Percentiles rank a stretch among this genome's conserved stretches.
These are phyloP conservation scores for Scenedesmus sp. DNA, from an alignment of 163 green algal species.

Conservation along the genomic window DNA sequence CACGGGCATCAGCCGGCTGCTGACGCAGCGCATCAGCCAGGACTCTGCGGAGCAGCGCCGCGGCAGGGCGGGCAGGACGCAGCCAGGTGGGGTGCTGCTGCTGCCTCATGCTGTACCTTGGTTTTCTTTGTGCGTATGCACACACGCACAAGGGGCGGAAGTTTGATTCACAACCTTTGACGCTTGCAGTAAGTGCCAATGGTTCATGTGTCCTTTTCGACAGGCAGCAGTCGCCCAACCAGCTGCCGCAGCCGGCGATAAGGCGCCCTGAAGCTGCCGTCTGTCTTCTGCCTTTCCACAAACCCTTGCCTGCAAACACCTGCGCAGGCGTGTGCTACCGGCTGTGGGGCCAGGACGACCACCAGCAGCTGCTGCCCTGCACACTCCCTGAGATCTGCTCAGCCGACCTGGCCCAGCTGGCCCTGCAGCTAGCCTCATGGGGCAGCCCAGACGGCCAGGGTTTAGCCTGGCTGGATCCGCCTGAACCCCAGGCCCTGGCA, in stretches of 20 bases:
- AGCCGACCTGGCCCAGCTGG: slow-evolving; percentile 68
- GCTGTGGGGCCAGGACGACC: slow-evolving; percentile 64
- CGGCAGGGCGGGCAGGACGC: slow-evolving; percentile 69
- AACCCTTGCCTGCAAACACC: neutral
- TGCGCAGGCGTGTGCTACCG: slow-evolving; percentile 63
- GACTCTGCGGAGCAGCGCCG: slow-evolving; percentile 70
- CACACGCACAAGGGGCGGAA: too few species aligned
- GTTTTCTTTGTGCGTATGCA: neutral
- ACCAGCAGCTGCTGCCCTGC: slow-evolving; percentile 44
- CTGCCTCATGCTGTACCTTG: neutral
- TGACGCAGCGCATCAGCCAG: slow-evolving; percentile 59
- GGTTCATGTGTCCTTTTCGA: too few species aligned
- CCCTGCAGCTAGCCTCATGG: slow-evolving; percentile 69
- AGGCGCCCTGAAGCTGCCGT: neutral
- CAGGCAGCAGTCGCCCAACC: too few species aligned
- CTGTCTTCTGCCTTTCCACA: neutral
- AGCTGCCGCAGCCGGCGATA: too few species aligned
- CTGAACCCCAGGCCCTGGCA: slow-evolving; percentile 48
- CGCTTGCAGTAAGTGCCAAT: too few species aligned
- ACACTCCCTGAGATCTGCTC: slow-evolving; percentile 66
- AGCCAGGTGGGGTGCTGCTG: slow-evolving; percentile 40
- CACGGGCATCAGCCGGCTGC: slow-evolving; percentile 64
- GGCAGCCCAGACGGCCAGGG: slow-evolving; percentile 31
- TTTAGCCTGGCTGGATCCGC: slow-evolving; percentile 69
- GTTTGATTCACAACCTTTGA: too few species aligned